Conservation (phyloP, 164 flowering plant species). For the Houttuynia cordata region DNA sequence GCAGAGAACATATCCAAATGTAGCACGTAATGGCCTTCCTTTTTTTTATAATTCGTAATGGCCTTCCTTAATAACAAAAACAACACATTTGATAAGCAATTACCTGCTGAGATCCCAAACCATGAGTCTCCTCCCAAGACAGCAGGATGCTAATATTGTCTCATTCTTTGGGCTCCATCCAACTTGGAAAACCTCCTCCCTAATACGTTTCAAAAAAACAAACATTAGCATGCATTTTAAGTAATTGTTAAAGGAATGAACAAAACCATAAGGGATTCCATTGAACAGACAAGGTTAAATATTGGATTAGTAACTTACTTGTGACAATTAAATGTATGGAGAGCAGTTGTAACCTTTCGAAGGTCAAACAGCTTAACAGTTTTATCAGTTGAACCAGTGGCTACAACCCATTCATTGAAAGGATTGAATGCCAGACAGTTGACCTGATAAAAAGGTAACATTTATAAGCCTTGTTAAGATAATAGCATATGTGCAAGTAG, state of each 20-base stretch:
- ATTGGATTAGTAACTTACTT: constrained; percentile 40
- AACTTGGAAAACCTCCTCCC: constrained; percentile 96
- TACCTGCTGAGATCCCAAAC: constrained; percentile 99
- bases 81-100: constrained; percentile 2
- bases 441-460: constrained; percentile 34
- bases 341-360: constrained; percentile 63
- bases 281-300: background rate
- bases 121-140: constrained; percentile 92
- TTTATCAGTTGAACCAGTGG: constrained; percentile 94
- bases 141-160: constrained; percentile 91
- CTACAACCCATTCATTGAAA: constrained; percentile 91
- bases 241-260: too few relatives aligned
- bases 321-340: constrained; percentile 86
- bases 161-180: constrained; percentile 97
- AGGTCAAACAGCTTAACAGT: constrained; percentile 93
- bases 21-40: too few relatives aligned
- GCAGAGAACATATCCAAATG: too few relatives aligned
- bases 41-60: too few relatives aligned
- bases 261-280: too few relatives aligned
- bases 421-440: constrained; percentile 97
- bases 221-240: too few relatives aligned
- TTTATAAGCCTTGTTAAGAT: too few relatives aligned
- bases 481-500: too few relatives aligned
- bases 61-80: background rate
- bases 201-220: constrained; percentile 6